These are phyloP conservation scores for Coniochaeta hoffmannii DNA, from an alignment of 2,329 filamentous ascomycete genomes.

Conservation along the genomic window DNA sequence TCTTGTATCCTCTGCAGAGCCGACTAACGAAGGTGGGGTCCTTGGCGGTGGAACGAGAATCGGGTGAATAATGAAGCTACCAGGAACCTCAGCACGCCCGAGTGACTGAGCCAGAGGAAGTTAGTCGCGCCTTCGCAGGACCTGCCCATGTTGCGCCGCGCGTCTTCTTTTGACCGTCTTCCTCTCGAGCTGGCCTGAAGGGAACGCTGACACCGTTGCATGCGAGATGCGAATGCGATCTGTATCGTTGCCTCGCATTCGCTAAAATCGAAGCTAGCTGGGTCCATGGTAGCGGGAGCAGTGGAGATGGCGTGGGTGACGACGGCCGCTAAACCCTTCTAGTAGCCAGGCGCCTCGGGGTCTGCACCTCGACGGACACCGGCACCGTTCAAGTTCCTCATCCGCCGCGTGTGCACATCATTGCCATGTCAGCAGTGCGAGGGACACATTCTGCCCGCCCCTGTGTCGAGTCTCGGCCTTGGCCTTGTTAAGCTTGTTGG, in stretches of 20 bases:
- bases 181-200: not conserved
- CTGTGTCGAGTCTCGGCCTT: too few relatives aligned
- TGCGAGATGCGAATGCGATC: not conserved
- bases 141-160: not conserved
- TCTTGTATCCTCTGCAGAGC: not conserved
- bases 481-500: too few relatives aligned
- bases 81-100: too few relatives aligned
- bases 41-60: not conserved
- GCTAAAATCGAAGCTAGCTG: not conserved
- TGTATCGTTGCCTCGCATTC: not conserved
- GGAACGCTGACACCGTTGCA: too few relatives aligned
- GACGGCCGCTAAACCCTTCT: not conserved
- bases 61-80: too few relatives aligned
- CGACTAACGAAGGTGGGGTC: not conserved
- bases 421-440: too few relatives aligned
- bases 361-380: too few relatives aligned
- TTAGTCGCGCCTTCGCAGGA: not conserved
- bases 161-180: not conserved
- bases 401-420: too few relatives aligned
- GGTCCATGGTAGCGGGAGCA: not conserved
- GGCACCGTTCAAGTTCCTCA: too few relatives aligned
- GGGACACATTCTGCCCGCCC: too few relatives aligned
- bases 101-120: not conserved
- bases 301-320: not conserved
- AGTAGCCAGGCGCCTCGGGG: too few relatives aligned